Evolutionary conservation across 495 filamentous ascomycete genomes (phyloP).

Genomic region (Penicillium lagena): DNA sequence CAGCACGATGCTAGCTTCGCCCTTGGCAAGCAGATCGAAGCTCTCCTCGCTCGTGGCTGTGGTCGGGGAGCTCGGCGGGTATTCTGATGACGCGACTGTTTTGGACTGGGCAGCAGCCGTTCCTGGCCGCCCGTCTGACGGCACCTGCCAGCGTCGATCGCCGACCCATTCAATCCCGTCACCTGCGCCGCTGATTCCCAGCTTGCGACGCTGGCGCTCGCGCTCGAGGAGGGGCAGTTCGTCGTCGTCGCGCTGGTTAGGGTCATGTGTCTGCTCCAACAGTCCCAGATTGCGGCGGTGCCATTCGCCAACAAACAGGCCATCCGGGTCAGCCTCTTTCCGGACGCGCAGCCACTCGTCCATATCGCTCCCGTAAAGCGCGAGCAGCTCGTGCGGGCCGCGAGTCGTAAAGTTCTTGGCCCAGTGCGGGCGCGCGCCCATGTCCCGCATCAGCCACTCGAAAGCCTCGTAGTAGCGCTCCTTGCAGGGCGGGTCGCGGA

Average conservation of each 20-base stretch:
- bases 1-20: conserved; percentile 42
- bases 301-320: conserved; percentile 92
- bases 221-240: conserved; percentile 40
- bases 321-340: conserved; percentile 73
- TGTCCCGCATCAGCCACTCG: conserved; percentile 89
- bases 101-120: too few relatives aligned
- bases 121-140: background rate
- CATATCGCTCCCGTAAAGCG: conserved; percentile 51
- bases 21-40: conserved; percentile 48
- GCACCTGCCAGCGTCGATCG: conserved; percentile 26
- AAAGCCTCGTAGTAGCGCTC: conserved; percentile 87
- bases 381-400: conserved; percentile 37
- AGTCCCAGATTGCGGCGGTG: conserved; percentile 65
- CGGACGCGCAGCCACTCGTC: conserved; percentile 61
- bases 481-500: conserved; percentile 68
- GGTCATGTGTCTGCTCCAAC: conserved; percentile 6
- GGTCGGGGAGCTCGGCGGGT: conserved; percentile 25
- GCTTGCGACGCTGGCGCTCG: conserved; percentile 25
- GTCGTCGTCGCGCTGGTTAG: background rate
- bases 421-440: conserved; percentile 92
- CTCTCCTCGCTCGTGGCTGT: conserved; percentile 54
- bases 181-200: conserved; percentile 24
- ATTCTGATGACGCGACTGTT: conserved; percentile 4
- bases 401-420: conserved; percentile 81
- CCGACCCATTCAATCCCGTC: conserved; percentile 55